Evolutionary conservation across 1,284 basidiomycete genomes (phyloP), one percentile per base, ranked within the genome.

Genomic region (Psilocybe mexicana): DNA sequence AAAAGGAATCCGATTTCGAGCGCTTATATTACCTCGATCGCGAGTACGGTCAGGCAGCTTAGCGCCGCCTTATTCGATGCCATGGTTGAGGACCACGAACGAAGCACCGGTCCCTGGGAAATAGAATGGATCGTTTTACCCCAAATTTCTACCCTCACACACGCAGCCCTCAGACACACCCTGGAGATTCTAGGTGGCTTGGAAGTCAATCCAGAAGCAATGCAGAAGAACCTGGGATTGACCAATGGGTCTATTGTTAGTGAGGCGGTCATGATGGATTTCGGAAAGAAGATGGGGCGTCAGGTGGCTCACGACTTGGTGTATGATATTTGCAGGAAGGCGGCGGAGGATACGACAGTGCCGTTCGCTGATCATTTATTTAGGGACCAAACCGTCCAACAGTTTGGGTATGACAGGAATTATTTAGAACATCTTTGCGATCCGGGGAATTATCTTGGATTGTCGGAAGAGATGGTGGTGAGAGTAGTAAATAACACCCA

Each of bases 91-190:
- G 78, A 78, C 60, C 78, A 79, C 43, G 78, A 79, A 57, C 68
- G 77, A n/a, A 74, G 75, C 38, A 78, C 76, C 2, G 78, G 78
- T 23, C 75, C 78, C 38, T 79, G 78, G 77, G 75, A 79, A 64
- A 74, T 79, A 26, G 78, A 79, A 55, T 79, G 77, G 77, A 76
- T 79, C 11, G 74, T 72, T 23, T 57, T 79, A 5, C 77, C 77
- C 0, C 75, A 79, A 62, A 76, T 77, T 45, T 74, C 67, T 49
- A 77, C 71, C 28, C 61, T 80, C 62, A 76, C 74, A 0, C 73
- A 76, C 45, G 73, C 77, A 2, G 69, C 71, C 0, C 57, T 80
- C 53, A 64, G 60, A 55, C 75, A 77, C 47, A 77, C 74, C 0
- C 60, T 58, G 33, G 65, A 68, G 5, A 58, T 79, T 5, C 54